Base-by-base conservation (phyloP, 495 filamentous ascomycete genomes). In the Sporormia fimetaria region DNA sequence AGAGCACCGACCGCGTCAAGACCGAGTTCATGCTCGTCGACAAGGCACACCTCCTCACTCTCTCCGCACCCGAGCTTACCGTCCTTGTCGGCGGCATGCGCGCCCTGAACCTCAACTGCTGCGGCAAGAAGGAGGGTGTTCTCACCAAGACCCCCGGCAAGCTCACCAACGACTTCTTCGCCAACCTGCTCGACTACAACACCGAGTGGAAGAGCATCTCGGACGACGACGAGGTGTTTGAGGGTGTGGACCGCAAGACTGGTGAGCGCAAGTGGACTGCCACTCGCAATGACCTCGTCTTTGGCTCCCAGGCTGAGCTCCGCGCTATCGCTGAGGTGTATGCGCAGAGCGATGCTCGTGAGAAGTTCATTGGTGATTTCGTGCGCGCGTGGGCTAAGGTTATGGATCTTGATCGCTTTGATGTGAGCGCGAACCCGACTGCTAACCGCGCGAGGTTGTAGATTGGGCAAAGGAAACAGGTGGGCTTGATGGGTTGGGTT, bases 91-190 rank as follows among this genome's bases (percentile, higher is more conserved):
- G 78, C 42, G 79, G 79, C 50, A 63, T 83, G 24, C 77, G 79
- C 43, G 67, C 63, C 6, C 67, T 83, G 32, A 71, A 73, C 51
- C 61, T 68, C 56, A 83, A 82, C 67, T 79, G 67, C 52, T 73
- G 81, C 47, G 73, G 76, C 37, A 79, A 75, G 10, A 41, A 57
- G 22, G 53, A 68, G 40, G 79, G 79, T 30, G 71, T 82, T 11
- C 64, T 83, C 53, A 83, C 79, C 40, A 59, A 64, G 43, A 63
- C 60, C 12, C 75, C 78, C 0, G 79, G 79, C 36, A 59, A 71
- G 55, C 69, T 83, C 44, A 79, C 74, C 58, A 80, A 79, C 56
- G 79, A 83, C 63, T 83, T 78, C 68, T 83, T 83, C 55, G 69
- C 77, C 56, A 81, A 82, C 65, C 67, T 83, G 18, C 65, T 83